Conservation (phyloP, 352 stramenopile species). For the Globisporangium acanthophoron region DNA sequence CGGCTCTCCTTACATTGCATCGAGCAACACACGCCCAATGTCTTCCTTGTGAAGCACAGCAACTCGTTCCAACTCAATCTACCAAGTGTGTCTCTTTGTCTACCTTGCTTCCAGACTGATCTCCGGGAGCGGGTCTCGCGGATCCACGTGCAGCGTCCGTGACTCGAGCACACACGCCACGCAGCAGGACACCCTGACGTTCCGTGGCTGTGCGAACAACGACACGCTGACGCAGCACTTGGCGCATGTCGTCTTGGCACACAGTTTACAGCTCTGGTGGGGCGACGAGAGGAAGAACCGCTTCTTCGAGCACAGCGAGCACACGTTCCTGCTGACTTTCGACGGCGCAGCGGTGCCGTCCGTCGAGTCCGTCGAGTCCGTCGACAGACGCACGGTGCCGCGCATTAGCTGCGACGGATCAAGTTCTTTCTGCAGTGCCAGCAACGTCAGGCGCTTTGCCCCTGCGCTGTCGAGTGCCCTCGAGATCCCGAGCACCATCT, state of each 20-base stretch:
- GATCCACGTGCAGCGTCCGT: slow-evolving; percentile 30
- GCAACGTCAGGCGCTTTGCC: slow-evolving; percentile 12
- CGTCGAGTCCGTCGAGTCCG: neutral
- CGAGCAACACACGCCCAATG: no score
- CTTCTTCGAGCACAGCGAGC: neutral
- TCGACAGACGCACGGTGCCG: slow-evolving; percentile 2
- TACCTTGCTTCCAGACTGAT: neutral
- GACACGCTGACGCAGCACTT: slow-evolving; percentile 47
- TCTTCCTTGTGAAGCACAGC: neutral
- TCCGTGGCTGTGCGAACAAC: slow-evolving; percentile 27
- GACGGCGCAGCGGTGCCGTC: neutral
- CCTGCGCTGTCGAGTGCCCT: slow-evolving; percentile 12
- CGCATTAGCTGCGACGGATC: neutral
- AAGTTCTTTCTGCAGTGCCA: slow-evolving; percentile 2
- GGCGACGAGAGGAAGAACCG: neutral
- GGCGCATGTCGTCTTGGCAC: slow-evolving; percentile 20
- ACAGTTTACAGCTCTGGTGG: neutral
- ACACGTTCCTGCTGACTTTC: neutral
- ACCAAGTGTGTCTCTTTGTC: neutral
- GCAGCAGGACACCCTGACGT: slow-evolving; percentile 36
- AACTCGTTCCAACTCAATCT: neutral
- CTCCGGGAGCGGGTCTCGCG: slow-evolving; percentile 29
- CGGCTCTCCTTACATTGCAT: no score
- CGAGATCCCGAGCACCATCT: slow-evolving; percentile 11
- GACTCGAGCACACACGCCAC: slow-evolving; percentile 44